Evolutionary conservation across 2,329 filamentous ascomycete genomes (phyloP).

Genomic region (Colletotrichum noveboracense): DNA sequence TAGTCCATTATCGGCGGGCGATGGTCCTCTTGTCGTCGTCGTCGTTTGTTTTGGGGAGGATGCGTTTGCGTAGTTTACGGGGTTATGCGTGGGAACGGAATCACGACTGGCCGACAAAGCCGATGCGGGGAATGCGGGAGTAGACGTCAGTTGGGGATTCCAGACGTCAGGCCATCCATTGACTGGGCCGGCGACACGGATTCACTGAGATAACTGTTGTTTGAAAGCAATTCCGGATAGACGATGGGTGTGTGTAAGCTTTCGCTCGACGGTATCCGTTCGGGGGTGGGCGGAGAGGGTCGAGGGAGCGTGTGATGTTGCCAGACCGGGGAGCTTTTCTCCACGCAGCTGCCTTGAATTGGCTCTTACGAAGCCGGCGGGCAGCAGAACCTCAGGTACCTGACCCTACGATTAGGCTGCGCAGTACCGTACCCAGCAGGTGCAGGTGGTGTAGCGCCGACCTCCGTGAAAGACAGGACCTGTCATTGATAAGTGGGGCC

Average conservation of each 20-base stretch:
- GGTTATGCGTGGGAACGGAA: slow-evolving; percentile 5
- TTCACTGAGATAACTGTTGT: not conserved
- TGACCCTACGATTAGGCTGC: not conserved
- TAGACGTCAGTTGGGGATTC: slow-evolving; percentile 5
- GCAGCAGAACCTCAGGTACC: slow-evolving; percentile 10
- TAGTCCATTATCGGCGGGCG: slow-evolving; percentile 55
- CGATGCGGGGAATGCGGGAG: slow-evolving; percentile 18
- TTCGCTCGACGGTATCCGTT: not conserved
- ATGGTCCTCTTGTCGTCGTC: not conserved
- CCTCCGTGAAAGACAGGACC: not conserved
- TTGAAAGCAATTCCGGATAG: not conserved
- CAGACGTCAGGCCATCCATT: slow-evolving; percentile 15
- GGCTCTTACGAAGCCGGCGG: slow-evolving; percentile 1
- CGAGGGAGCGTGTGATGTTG: slow-evolving; percentile 5
- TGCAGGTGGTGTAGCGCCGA: not conserved
- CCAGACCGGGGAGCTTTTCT: slow-evolving; percentile 15
- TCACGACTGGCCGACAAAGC: slow-evolving; percentile 19
- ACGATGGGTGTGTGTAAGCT: not conserved
- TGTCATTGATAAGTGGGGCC: not conserved
- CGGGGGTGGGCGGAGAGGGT: not conserved
- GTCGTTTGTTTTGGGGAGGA: not conserved
- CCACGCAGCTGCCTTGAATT: slow-evolving; percentile 22
- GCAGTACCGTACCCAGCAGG: not conserved
- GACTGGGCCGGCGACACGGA: not conserved
- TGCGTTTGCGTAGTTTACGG: not conserved